phyloP scores from a whole-genome alignment of 2,329 filamentous ascomycete species.

The Clonostachys rosea region DNA sequence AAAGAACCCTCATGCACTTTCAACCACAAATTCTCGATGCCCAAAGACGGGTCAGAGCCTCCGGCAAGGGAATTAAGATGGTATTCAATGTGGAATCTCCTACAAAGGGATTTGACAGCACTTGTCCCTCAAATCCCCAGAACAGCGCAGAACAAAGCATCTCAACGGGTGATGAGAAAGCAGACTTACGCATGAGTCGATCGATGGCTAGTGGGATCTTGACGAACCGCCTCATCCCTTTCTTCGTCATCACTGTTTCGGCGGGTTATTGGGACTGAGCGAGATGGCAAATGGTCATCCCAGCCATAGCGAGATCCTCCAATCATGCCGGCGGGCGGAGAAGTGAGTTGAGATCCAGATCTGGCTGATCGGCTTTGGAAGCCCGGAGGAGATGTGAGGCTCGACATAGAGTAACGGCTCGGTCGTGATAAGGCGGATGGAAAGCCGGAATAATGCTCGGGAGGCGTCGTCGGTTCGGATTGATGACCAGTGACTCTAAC shows the following conservation, averaged over 20 bases:
- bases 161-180: conserved; percentile 1
- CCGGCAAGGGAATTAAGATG: neutral
- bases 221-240: conserved; percentile 69
- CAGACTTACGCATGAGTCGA: conserved; percentile 73
- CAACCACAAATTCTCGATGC: neutral
- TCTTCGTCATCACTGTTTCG: conserved; percentile 91
- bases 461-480: conserved; percentile 93
- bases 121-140: neutral
- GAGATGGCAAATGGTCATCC: conserved; percentile 63
- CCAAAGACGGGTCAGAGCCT: neutral
- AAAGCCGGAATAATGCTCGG: conserved; percentile 77
- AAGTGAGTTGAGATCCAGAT: conserved; percentile 75
- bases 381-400: conserved; percentile 76
- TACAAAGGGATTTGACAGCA: neutral
- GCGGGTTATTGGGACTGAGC: conserved; percentile 80
- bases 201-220: conserved; percentile 67
- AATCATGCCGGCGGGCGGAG: conserved; percentile 64
- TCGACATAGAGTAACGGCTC: conserved; percentile 85
- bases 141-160: conserved; percentile 3
- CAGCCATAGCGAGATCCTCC: conserved; percentile 26
- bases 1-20: too few species aligned
- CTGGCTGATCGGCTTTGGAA: conserved; percentile 69
- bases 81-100: neutral
- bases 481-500: conserved; percentile 60
- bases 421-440: conserved; percentile 77